phyloP scores from a whole-genome alignment of 768 basidiomycete species.

The Mycena leptocephala region DNA sequence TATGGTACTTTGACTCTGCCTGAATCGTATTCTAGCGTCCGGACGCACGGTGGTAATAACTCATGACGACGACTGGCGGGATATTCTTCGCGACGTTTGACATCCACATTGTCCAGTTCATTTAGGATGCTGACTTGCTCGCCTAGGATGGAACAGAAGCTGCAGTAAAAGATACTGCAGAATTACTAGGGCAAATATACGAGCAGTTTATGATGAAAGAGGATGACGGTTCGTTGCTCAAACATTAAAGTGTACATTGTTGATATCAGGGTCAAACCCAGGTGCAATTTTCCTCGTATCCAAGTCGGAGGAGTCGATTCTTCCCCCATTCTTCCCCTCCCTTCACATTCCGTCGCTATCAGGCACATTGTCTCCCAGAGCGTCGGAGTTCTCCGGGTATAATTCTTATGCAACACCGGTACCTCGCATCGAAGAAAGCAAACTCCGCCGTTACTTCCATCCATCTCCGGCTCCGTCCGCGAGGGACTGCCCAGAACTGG shows the following conservation, averaged over 20 bases:
- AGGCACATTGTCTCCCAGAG: no score
- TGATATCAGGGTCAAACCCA: neutral
- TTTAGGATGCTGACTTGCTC: neutral
- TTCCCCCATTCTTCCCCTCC: no score
- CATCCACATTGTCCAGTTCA: neutral
- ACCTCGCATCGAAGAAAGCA: no score
- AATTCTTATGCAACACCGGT: no score
- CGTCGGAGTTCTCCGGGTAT: no score
- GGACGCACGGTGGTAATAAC: conserved; percentile 6
- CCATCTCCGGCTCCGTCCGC: no score
- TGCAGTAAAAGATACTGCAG: neutral
- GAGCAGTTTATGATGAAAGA: neutral
- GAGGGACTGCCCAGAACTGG: no score
- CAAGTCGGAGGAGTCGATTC: neutral
- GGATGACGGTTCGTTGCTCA: neutral
- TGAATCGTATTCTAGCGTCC: neutral
- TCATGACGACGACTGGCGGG: conserved; percentile 29
- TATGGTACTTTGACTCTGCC: no score
- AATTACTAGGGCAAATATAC: neutral
- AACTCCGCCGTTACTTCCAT: no score
- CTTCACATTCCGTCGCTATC: no score
- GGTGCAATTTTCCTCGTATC: neutral
- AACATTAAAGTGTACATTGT: neutral
- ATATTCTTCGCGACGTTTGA: conserved; percentile 14
- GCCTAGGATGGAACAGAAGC: neutral